Conservation (phyloP, 2,329 filamentous ascomycete species). For the Paracoccidioides brasiliensis region DNA sequence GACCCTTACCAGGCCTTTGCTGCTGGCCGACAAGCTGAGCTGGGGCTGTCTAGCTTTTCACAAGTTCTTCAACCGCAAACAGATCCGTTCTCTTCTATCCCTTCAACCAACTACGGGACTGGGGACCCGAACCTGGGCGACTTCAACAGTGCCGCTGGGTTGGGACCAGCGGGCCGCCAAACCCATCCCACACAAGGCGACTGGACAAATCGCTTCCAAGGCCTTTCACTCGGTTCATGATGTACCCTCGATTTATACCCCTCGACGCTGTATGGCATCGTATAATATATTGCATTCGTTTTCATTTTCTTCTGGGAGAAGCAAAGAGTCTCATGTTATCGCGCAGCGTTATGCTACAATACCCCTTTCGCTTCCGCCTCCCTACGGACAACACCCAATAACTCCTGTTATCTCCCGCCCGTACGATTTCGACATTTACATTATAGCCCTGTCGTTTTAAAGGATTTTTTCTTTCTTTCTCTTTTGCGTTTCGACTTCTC, state of each 20-base stretch:
- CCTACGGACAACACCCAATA: neutral
- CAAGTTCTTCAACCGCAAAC: conserved; percentile 16
- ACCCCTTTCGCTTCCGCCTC: neutral
- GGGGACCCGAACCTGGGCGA: conserved; percentile 25
- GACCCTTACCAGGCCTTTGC: conserved; percentile 27
- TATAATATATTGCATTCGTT: neutral
- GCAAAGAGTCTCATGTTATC: neutral
- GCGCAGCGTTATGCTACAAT: neutral
- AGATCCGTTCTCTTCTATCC: conserved; percentile 26
- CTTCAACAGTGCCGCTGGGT: conserved; percentile 23
- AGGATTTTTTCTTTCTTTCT: neutral
- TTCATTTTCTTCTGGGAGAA: too few species aligned
- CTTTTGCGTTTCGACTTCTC: neutral
- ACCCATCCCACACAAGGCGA: conserved; percentile 34
- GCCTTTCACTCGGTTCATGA: conserved; percentile 54
- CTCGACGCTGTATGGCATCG: neutral
- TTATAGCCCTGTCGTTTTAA: neutral
- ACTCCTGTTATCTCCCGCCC: neutral
- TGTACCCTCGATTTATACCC: neutral
- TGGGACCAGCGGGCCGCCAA: conserved; percentile 15
- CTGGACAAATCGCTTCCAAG: conserved; percentile 54
- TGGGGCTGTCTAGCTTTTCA: conserved; percentile 18
- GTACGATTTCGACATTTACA: neutral
- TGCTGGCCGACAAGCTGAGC: conserved; percentile 19
- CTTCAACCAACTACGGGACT: conserved; percentile 22